Evolutionary conservation across 2,329 filamentous ascomycete species (phyloP).

Genomic region (Lanzia echinophila): DNA sequence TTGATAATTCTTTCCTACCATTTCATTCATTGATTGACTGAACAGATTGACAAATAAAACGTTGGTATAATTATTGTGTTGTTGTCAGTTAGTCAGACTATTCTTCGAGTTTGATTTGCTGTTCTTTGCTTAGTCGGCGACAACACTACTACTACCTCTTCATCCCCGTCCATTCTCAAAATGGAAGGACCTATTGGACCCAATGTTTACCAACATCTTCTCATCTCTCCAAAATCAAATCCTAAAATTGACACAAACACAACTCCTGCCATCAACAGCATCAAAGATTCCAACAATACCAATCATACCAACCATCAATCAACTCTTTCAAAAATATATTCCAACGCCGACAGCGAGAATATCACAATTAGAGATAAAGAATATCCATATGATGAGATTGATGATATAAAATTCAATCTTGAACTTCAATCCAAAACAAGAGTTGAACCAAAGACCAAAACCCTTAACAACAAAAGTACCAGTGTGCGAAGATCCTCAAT

Average conservation of each 20-base stretch:
- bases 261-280: background rate
- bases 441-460: background rate
- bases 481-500: background rate
- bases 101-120: background rate
- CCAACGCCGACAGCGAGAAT: background rate
- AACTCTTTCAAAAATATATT: too few relatives aligned
- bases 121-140: background rate
- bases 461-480: background rate
- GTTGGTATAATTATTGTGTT: background rate
- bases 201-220: background rate
- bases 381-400: constrained; percentile 5
- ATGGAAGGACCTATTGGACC: constrained; percentile 5
- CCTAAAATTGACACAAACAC: background rate
- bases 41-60: too few relatives aligned
- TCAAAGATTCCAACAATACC: background rate
- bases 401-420: constrained; percentile 7
- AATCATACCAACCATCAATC: too few relatives aligned
- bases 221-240: background rate
- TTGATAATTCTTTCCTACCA: too few relatives aligned
- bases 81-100: background rate
- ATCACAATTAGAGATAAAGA: background rate
- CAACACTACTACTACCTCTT: too few relatives aligned
- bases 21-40: too few relatives aligned
- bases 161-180: background rate
- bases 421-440: too few relatives aligned